Percentiles rank a stretch among this genome's conserved stretches.
Evolutionary conservation across 352 stramenopile genomes (phyloP).

Genomic region (Thraustochytrium striatum): DNA sequence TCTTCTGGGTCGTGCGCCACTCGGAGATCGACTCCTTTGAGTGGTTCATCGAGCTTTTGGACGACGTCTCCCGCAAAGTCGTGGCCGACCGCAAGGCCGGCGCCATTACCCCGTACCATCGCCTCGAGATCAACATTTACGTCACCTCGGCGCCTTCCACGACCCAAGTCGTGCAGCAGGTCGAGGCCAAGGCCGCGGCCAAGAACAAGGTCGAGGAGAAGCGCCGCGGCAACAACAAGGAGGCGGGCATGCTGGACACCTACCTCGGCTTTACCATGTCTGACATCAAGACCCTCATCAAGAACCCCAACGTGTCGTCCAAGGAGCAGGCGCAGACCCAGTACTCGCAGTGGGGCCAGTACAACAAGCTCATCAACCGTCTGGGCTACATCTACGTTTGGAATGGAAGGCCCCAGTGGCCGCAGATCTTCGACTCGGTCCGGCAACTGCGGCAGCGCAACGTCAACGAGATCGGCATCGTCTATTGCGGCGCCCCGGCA

Average conservation of each 20-base stretch:
- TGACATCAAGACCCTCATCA: conserved; percentile 15
- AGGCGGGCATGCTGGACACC: conserved; percentile 22
- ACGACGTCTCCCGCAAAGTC: conserved; percentile 51
- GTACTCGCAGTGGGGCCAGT: neutral
- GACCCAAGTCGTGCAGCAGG: neutral
- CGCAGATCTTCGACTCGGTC: conserved; percentile 25
- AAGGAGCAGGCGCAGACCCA: conserved; percentile 32
- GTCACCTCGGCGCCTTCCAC: conserved; percentile 53
- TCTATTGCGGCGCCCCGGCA: conserved; percentile 18
- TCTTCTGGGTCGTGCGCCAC: conserved; percentile 58
- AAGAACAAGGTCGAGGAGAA: conserved; percentile 1
- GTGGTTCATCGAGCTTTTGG: conserved; percentile 54
- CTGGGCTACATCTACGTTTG: conserved; percentile 45
- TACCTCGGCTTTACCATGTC: conserved; percentile 34
- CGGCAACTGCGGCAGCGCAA: neutral
- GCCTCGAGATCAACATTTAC: conserved; percentile 58
- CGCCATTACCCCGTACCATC: conserved; percentile 51
- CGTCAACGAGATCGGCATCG: conserved; percentile 14
- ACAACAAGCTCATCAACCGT: conserved; percentile 9
- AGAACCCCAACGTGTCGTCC: conserved; percentile 17
- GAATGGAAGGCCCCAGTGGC: conserved; percentile 41
- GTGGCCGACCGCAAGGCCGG: conserved; percentile 33
- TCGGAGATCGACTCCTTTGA: conserved; percentile 57
- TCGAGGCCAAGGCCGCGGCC: neutral
- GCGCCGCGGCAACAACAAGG: conserved; percentile 4